Percentiles rank a stretch among this genome's conserved stretches.
Conservation (phyloP, 371 early-diverging fungal genomes). For the Ecytonucleospora hepatopenaei region DNA sequence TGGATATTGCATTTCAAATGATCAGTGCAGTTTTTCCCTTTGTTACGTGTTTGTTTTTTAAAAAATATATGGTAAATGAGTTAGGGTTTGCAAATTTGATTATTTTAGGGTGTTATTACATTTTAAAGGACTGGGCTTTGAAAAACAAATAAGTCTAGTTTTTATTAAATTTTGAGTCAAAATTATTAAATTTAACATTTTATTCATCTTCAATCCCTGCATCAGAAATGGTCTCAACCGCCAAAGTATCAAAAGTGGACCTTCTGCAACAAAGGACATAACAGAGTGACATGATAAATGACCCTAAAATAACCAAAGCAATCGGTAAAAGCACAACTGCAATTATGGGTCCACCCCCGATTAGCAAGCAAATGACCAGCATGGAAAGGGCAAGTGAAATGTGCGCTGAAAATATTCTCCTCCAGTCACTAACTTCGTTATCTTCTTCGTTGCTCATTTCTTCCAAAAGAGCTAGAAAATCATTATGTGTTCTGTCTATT, state of each 20-base stretch:
- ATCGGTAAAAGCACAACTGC: conserved; percentile 52
- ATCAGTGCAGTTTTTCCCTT: background rate
- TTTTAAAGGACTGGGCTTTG: too few species aligned
- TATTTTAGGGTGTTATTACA: too few species aligned
- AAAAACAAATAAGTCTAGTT: too few species aligned
- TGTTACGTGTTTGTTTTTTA: background rate
- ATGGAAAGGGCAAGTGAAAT: conserved; percentile 52
- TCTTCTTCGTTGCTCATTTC: conserved; percentile 47
- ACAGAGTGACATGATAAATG: conserved; percentile 52
- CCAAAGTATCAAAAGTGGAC: conserved; percentile 55
- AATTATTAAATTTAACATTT: background rate
- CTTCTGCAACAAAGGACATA: conserved; percentile 57
- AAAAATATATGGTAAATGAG: background rate
- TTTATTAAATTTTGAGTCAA: too few species aligned
- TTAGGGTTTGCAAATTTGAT: background rate
- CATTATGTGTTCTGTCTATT: conserved; percentile 58
- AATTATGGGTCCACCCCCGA: conserved; percentile 51
- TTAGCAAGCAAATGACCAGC: conserved; percentile 48
- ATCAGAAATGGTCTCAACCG: conserved; percentile 48
- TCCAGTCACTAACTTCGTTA: conserved; percentile 53
- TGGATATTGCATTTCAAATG: background rate
- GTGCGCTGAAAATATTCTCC: conserved; percentile 56
- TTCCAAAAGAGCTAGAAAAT: conserved; percentile 57
- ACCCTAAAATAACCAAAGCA: conserved; percentile 53
- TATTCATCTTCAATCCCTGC: background rate